Base-by-base conservation (phyloP, 192 early-diverging fungal species). In the Podila epicladia region DNA sequence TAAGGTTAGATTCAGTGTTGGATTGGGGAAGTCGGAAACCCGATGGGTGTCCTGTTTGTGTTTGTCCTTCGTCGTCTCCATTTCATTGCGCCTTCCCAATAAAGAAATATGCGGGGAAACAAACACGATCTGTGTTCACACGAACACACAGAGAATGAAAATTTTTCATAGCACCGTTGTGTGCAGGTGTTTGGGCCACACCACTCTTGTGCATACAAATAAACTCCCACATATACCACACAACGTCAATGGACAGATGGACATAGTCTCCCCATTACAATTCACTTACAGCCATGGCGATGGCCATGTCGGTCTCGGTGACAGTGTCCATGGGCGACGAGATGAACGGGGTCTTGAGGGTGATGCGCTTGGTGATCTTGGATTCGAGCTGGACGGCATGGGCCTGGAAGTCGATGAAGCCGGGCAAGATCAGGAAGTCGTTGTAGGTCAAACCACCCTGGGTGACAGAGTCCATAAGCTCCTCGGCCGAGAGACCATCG, bases 261-360 rank as follows among this genome's bases (percentile, higher is more conserved):
- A 55, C 53, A 55, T 55, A 55, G 53, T 55, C 53, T 22, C 53
- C 24, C 53, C 53, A 55, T 55, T 22, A 55, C 24, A 24, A 12
- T 37, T 64, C 48, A 83, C 92, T 94, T 77, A 94, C 86, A 59
- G 97, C 97, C 95, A 99, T 97, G 71, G 94, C 92, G 82, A 98
- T 95, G 50, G 98, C 98, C 98, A 99, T 99, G n/a, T 95, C 92
- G 19, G 94, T 88, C 87, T 99, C 97, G 35, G 98, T 98, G 26
- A 99, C 98, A 38, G 98, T 99, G 85, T 99, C 98, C 98, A 99
- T 99, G 65, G 97, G 98, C 67, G 92, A 94, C 24, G 95, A 97
- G 75, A 97, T 75, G 82, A 99, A 94, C 7, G 98, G 98, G 15
- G 96, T 95, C 84, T 95, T 95, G 86, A 99, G 89, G 61, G 89